Evolutionary conservation across 129 eudicot genomes (phyloP).

Genomic region (Silybum marianum): DNA sequence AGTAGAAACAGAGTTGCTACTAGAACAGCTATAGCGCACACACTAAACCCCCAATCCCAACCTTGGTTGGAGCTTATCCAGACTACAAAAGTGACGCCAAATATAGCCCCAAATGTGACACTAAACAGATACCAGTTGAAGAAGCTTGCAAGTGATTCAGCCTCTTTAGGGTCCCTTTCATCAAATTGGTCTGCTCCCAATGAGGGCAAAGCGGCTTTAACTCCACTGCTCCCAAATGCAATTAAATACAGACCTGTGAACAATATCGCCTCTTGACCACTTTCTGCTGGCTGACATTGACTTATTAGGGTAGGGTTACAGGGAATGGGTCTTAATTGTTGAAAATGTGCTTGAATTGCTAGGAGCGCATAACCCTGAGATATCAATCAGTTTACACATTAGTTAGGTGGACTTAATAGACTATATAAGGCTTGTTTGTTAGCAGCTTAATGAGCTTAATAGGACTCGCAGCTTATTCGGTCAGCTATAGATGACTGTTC

Average conservation of each 20-base stretch:
- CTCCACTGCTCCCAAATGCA: constrained; percentile 69
- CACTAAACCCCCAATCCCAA: constrained; percentile 73
- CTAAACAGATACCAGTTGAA: constrained; percentile 70
- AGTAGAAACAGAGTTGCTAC: constrained; percentile 52
- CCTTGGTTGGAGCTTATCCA: constrained; percentile 71
- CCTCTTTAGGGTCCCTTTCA: constrained; percentile 63
- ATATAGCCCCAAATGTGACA: constrained; percentile 52
- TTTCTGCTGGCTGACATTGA: constrained; percentile 55
- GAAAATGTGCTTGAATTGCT: constrained; percentile 70
- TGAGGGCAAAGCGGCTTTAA: constrained; percentile 71
- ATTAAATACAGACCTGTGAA: constrained; percentile 61
- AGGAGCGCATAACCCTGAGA: constrained; percentile 69
- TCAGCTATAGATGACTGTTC: too few relatives aligned
- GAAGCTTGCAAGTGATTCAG: constrained; percentile 56
- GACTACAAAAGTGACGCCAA: constrained; percentile 73
- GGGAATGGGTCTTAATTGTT: constrained; percentile 66
- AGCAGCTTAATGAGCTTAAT: too few relatives aligned
- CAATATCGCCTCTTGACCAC: constrained; percentile 55
- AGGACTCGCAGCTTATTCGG: too few relatives aligned
- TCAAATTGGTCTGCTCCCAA: constrained; percentile 88
- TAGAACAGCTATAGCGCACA: constrained; percentile 48
- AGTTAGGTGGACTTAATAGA: neutral
- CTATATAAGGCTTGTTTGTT: too few relatives aligned
- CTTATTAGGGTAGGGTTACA: constrained; percentile 46
- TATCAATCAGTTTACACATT: neutral